These are phyloP conservation scores for Pythium biforme DNA, from an alignment of 352 stramenopile species.

Conservation along the genomic window DNA sequence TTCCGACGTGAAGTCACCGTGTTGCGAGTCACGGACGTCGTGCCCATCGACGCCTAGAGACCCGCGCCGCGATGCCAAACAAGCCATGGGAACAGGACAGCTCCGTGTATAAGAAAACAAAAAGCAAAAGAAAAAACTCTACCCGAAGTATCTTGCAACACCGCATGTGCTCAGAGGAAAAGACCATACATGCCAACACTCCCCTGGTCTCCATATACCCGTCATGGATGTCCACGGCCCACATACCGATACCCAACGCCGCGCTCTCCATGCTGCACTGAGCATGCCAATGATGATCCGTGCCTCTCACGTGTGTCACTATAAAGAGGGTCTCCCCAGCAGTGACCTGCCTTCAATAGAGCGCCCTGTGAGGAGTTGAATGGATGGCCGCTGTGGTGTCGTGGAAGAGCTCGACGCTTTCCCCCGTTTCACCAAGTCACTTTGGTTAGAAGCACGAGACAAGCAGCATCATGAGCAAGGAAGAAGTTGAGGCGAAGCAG, in stretches of 20 bases:
- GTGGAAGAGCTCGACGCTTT: neutral
- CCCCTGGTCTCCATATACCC: no score
- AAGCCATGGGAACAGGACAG: slow-evolving; percentile 10
- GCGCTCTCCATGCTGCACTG: no score
- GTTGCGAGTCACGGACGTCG: slow-evolving; percentile 78
- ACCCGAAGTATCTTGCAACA: neutral
- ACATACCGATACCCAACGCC: neutral
- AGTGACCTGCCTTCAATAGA: slow-evolving; percentile 22
- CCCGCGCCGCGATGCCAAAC: neutral
- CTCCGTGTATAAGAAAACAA: slow-evolving; percentile 20
- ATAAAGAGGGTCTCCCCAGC: neutral
- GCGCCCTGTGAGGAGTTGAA: neutral
- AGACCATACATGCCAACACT: neutral
- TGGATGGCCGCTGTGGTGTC: slow-evolving; percentile 12
- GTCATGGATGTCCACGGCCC: no score
- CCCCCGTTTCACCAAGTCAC: neutral
- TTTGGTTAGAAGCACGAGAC: slow-evolving; percentile 19
- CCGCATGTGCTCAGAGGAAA: no score
- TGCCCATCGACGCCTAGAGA: slow-evolving; percentile 48
- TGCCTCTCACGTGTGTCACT: neutral
- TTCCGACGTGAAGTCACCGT: slow-evolving; percentile 86
- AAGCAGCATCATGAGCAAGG: slow-evolving; percentile 34
- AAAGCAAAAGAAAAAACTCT: slow-evolving; percentile 7
- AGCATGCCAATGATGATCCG: no score
- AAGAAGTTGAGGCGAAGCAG: slow-evolving; percentile 50